A percentile compares a stretch with the other conserved stretches of the same genome.
Evolutionary conservation across 2,329 filamentous ascomycete species (phyloP).

Genomic region (Arthrobotrys musiformis): DNA sequence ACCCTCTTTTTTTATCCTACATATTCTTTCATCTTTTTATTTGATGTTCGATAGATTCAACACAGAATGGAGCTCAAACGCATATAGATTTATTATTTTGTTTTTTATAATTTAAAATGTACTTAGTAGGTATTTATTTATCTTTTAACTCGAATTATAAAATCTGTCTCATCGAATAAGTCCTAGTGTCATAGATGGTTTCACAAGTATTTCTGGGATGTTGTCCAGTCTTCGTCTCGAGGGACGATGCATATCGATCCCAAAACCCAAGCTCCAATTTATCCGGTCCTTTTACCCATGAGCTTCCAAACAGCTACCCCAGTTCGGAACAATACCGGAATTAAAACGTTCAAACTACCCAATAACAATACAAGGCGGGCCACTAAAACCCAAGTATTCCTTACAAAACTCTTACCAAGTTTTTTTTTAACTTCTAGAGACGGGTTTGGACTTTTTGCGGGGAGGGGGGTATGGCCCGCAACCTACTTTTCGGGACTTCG

Average conservation of each 20-base stretch:
- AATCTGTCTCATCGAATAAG: too few species aligned
- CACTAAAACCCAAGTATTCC: background rate
- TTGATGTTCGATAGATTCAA: conserved; percentile 3
- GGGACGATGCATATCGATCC: too few species aligned
- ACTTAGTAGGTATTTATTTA: too few species aligned
- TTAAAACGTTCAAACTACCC: background rate
- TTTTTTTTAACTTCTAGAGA: conserved; percentile 4
- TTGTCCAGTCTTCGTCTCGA: conserved; percentile 20
- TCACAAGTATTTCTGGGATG: background rate
- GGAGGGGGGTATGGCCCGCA: conserved; percentile 5
- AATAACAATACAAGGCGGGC: background rate
- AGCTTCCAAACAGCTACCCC: conserved; percentile 13
- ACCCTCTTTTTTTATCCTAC: background rate
- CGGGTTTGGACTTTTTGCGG: background rate
- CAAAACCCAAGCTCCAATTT: conserved; percentile 6
- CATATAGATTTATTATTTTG: background rate
- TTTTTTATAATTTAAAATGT: too few species aligned
- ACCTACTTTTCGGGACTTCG: too few species aligned
- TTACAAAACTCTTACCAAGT: background rate
- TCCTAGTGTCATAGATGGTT: background rate
- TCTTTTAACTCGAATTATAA: too few species aligned
- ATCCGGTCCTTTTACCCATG: conserved; percentile 29
- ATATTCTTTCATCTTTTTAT: too few species aligned
- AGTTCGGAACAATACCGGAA: conserved; percentile 41
- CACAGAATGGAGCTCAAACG: conserved; percentile 23